Evolutionary conservation across 192 early-diverging fungal species (phyloP).

Genomic region (Backusella tuberculispora): DNA sequence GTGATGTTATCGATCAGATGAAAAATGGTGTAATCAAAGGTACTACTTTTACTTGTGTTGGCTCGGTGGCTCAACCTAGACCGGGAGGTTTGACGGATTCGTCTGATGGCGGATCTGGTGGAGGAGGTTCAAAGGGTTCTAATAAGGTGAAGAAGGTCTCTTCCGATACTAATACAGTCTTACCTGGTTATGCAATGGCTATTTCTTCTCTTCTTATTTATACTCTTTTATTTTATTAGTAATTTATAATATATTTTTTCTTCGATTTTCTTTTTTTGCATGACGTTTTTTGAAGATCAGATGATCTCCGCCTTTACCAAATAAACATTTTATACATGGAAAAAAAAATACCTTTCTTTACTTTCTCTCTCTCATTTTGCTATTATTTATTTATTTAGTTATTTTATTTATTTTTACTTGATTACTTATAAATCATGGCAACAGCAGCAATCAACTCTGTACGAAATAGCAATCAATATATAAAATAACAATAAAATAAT

Average conservation of each 20-base stretch:
- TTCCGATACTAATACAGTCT: background rate
- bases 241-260: background rate
- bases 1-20: conserved; percentile 32
- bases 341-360: background rate
- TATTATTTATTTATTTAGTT: background rate
- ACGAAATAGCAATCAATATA: too few species aligned
- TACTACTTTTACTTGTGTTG: conserved; percentile 30
- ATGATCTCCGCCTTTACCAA: conserved; percentile 6
- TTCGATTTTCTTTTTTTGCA: background rate
- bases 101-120: background rate
- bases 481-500: too few species aligned
- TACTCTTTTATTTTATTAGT: background rate
- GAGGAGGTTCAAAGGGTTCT: background rate
- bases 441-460: background rate
- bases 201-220: background rate
- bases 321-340: background rate
- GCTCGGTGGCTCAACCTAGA: conserved; percentile 30
- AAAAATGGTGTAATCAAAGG: conserved; percentile 40
- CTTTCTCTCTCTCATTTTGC: background rate
- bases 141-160: background rate
- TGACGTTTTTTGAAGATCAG: conserved; percentile 7
- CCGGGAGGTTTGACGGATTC: conserved; percentile 12
- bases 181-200: background rate
- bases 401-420: too few species aligned
- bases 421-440: background rate